These are phyloP conservation scores for Hydrangea macrophylla DNA, from an alignment of 148 eudicot species.

Conservation along the genomic window DNA sequence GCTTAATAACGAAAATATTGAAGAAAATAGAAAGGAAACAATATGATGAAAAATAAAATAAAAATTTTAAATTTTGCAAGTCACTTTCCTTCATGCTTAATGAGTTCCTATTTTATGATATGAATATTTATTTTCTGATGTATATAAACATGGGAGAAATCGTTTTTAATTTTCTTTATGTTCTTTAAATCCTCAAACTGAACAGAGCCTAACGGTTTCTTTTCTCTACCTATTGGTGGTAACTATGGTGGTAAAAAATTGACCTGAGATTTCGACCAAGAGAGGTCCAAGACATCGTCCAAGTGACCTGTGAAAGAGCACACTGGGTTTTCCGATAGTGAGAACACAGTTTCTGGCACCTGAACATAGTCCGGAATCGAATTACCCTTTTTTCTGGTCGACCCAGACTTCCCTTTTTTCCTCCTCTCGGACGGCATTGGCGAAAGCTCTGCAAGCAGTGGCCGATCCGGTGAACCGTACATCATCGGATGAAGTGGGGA, in stretches of 20 bases:
- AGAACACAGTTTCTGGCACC: conserved; percentile 77
- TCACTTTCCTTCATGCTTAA: too few relatives aligned
- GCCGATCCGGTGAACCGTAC: conserved; percentile 44
- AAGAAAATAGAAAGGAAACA: too few relatives aligned
- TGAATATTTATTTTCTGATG: too few relatives aligned
- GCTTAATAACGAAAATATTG: too few relatives aligned
- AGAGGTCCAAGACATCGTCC: conserved; percentile 87
- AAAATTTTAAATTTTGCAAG: too few relatives aligned
- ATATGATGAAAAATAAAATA: too few relatives aligned
- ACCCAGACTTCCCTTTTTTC: conserved; percentile 58
- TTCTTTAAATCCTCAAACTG: too few relatives aligned
- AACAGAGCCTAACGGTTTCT: too few relatives aligned
- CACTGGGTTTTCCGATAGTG: conserved; percentile 64
- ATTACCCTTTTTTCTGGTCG: conserved; percentile 47
- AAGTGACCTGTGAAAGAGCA: conserved; percentile 74
- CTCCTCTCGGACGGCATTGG: conserved; percentile 46
- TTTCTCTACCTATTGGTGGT: too few relatives aligned
- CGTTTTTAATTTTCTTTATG: too few relatives aligned
- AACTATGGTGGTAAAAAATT: conserved; percentile 14
- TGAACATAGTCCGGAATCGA: conserved; percentile 73
- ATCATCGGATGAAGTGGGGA: conserved; percentile 45
- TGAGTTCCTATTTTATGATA: too few relatives aligned
- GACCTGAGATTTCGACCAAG: conserved; percentile 91
- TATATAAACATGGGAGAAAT: too few relatives aligned
- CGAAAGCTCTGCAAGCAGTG: conserved; percentile 49